Evolutionary conservation across 768 basidiomycete species (phyloP).

Genomic region (Termitomyces sp.): DNA sequence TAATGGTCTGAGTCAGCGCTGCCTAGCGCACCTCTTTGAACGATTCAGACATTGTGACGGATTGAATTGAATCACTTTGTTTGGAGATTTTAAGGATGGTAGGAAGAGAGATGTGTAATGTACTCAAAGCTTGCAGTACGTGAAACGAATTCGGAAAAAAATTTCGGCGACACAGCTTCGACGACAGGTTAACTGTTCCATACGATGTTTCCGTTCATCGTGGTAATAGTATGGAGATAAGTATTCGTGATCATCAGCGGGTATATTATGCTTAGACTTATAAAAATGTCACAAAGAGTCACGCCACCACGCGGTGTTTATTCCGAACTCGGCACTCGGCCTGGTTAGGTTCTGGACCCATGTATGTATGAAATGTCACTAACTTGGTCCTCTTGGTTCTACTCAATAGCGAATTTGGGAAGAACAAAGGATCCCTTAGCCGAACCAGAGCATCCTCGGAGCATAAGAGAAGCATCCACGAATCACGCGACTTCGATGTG

Average conservation of each 20-base stretch:
- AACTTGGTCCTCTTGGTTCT: background rate
- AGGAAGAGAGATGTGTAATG: background rate
- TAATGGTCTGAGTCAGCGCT: background rate
- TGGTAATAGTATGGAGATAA: background rate
- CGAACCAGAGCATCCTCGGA: background rate
- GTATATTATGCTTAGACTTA: background rate
- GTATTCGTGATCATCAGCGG: background rate
- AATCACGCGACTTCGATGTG: background rate
- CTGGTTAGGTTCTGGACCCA: background rate
- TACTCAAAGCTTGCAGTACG: background rate
- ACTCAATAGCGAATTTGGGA: background rate
- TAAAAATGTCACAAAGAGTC: conserved; percentile 1
- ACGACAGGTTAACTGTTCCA: background rate
- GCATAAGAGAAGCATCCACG: background rate
- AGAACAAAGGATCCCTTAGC: background rate
- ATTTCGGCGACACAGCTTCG: background rate
- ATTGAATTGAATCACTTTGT: background rate
- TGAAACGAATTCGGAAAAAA: background rate
- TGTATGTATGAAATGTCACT: background rate
- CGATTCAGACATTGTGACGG: background rate
- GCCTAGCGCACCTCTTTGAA: background rate
- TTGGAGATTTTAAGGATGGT: background rate
- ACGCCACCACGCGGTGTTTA: background rate
- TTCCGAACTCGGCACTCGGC: background rate
- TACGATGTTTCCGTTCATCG: conserved; percentile 4